Conservation (phyloP, 2,329 filamentous ascomycete species). For the Nigrospora sphaerica region DNA sequence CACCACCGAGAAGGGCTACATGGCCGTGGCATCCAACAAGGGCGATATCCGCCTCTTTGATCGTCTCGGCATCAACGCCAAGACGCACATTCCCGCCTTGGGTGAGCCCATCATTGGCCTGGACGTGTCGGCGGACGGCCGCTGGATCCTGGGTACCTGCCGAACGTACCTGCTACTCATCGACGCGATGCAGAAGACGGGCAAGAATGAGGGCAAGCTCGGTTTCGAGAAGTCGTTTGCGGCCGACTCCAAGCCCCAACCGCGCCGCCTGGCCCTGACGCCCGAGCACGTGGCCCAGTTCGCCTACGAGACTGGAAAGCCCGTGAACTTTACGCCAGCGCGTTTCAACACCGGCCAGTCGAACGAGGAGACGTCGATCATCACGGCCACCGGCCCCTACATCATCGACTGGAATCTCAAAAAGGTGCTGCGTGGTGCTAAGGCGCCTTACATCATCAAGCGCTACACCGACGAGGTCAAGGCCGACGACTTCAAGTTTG, state of each 20-base stretch:
- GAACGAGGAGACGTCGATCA: constrained; percentile 81
- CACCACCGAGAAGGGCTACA: constrained; percentile 93
- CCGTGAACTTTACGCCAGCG: constrained; percentile 81
- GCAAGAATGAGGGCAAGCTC: constrained; percentile 97
- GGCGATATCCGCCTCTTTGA: constrained; percentile 96
- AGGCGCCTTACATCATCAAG: constrained; percentile 93
- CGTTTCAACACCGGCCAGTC: constrained; percentile 89
- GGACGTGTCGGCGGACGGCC: constrained; percentile 90
- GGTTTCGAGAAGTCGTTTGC: constrained; percentile 92
- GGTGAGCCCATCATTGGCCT: constrained; percentile 92
- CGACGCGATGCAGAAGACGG: constrained; percentile 81
- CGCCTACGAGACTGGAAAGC: constrained; percentile 86
- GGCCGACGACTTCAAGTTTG: constrained; percentile 97
- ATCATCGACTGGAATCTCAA: constrained; percentile 95
- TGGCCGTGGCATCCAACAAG: constrained; percentile 95
- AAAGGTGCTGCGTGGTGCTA: constrained; percentile 74
- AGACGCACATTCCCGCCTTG: constrained; percentile 91
- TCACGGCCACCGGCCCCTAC: constrained; percentile 93
- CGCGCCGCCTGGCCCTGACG: constrained; percentile 79
- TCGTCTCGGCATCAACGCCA: constrained; percentile 91
- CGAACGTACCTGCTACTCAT: constrained; percentile 91
- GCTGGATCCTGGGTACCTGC: constrained; percentile 92
- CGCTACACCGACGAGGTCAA: constrained; percentile 92
- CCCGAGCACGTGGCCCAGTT: constrained; percentile 95
- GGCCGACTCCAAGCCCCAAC: constrained; percentile 89